Base-by-base conservation (phyloP, 257 asterid genomes). In the Plectranthus barbatus region DNA sequence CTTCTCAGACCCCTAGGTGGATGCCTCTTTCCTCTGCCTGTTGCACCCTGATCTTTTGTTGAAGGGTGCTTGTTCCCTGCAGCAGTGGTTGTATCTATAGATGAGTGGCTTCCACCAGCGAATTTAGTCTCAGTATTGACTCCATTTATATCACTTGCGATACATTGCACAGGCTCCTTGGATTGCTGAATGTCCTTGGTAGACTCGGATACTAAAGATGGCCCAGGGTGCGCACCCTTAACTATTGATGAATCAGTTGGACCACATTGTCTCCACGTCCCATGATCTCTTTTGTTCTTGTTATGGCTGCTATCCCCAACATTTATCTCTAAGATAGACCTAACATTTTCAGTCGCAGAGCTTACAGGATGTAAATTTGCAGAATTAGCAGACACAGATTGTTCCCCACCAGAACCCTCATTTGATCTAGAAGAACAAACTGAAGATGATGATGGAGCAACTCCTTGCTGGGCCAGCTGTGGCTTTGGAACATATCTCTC, bases 401-500 rank as follows among this genome's bases (percentile, higher is more conserved):
- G 80, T 29, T 56, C 79, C 60, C 60, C 74, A 50, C 69, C 78
- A 60, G 63, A 41, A 64, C 61, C 74, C 60, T 71, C 90, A 41
- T 76, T 81, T 19, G 77, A 60, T 60, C 74, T 47, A 13, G 79
- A 56, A 37, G 73, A 65, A 66, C 64, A 60, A 62, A 51, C 42
- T 3, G 84, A 70, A 70, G 84, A 68, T 23, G 77, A 34, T 60
- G 76, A 76, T 50, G 76, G 85, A 55, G 71, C 7, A 47, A 72
- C 76, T 61, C 73, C 88, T 74, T 83, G 96, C 73, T 93, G 96
- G 58, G 99, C 93, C 67, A 89, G 79, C 74, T 92, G 97, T 71
- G 97, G 95, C 79, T 93, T 93, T 3, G 97, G 96, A 42, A 93
- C 84, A 71, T 85, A 93, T 68, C 96, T 87, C 81, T 90, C 97